Base-by-base conservation (phyloP, 2,329 filamentous ascomycete species). In the Diplocarpon rosae region DNA sequence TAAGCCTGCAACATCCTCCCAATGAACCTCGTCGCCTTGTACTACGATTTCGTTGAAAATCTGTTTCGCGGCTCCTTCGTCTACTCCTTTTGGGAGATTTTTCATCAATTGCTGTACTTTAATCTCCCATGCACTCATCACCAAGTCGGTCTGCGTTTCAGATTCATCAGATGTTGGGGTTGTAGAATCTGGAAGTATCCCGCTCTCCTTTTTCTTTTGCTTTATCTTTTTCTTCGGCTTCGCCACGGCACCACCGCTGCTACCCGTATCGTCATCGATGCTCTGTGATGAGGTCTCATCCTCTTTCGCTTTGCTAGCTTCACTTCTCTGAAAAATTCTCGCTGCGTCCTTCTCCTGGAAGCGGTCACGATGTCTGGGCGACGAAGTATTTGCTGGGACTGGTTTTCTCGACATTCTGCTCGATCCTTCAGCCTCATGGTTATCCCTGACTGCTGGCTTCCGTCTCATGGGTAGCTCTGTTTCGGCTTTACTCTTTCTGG, bases 1-100 rank as follows among this genome's bases (percentile, higher is more conserved):
- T 3, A 98, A 69, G 1, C 92, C 92, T 0, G 92, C 89, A 45
- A 98, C 84, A 60, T 98, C 92, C 38, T 78, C 76, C 92, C 92
- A 98, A 56, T 85, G 86, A 1, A 98, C 92, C 59, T 94, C 85
- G 56, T 98, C 92, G 6, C 92, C 92, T 51, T 90, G 79, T 12
- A 96, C 82, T 2, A 98, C 84, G 48, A 98, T 93, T 54, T 98
- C 92, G 58, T 95, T 95, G 46, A 96, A 71, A 27, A 98, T 95
- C 50, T 95, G 87, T 58, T 85, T 85, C 0, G 90, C 92, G 3
- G 89, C 85, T 20, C 73, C 69, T 52, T 82, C 76, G 59, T 98
- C 92, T 2, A 95, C 77, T 0, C 88, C 88, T 42, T 80, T 74
- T 0, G 89, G 89, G 1, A 96, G 66, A 45, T 82, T 81, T 58